Evolutionary conservation across 2,329 filamentous ascomycete species (phyloP).

Genomic region (Capronia americana): DNA sequence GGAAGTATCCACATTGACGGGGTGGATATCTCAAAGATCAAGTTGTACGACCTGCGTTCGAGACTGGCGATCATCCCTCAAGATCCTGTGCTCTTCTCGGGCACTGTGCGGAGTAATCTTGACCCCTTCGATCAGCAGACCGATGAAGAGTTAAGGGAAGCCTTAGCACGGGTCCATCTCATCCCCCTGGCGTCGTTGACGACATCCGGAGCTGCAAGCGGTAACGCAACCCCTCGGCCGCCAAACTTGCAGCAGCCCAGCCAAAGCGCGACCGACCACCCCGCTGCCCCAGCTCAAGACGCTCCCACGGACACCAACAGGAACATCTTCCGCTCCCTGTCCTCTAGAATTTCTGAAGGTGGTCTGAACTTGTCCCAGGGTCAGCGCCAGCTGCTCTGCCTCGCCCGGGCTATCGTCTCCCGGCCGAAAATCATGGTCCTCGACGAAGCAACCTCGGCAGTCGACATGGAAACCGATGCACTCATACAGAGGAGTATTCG

Average conservation of each 20-base stretch:
- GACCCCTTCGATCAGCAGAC: slow-evolving; percentile 76
- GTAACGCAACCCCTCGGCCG: slow-evolving; percentile 32
- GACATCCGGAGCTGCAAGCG: slow-evolving; percentile 34
- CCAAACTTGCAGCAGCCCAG: not conserved
- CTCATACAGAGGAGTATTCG: slow-evolving; percentile 76
- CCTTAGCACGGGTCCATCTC: slow-evolving; percentile 74
- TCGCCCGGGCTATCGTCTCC: slow-evolving; percentile 74
- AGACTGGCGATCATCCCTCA: slow-evolving; percentile 81
- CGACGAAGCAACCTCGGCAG: slow-evolving; percentile 79
- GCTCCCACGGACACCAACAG: slow-evolving; percentile 56
- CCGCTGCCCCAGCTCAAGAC: slow-evolving; percentile 57
- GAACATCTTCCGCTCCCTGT: slow-evolving; percentile 70
- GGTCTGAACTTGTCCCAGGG: slow-evolving; percentile 78
- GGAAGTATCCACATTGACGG: slow-evolving; percentile 75
- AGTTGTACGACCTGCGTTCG: slow-evolving; percentile 72
- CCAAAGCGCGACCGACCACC: slow-evolving; percentile 41
- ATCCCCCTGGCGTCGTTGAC: slow-evolving; percentile 49
- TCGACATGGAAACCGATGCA: slow-evolving; percentile 77
- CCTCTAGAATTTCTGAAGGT: slow-evolving; percentile 70
- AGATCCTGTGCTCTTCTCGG: slow-evolving; percentile 81
- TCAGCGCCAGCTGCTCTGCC: slow-evolving; percentile 76
- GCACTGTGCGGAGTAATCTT: slow-evolving; percentile 76
- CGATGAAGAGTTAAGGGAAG: slow-evolving; percentile 72
- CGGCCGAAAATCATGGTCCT: slow-evolving; percentile 79
- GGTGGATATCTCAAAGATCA: slow-evolving; percentile 74